A percentile compares a stretch with the other conserved stretches of the same genome.
Conservation (phyloP, 2,329 filamentous ascomycete genomes). For the Magnaporthiopsis rhizophila region DNA sequence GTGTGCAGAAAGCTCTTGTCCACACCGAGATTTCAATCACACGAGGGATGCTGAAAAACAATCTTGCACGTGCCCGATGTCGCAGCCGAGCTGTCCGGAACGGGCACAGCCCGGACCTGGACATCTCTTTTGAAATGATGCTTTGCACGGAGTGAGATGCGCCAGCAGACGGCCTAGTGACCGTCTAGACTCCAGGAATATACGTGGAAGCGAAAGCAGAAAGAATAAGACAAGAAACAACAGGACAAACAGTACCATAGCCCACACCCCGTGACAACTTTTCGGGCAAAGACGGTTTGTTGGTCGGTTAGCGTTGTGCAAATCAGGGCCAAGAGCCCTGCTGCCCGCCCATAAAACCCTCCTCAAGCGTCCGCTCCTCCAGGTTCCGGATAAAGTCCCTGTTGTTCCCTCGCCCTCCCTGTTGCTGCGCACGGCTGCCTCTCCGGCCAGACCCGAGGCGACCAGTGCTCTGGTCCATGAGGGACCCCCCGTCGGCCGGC, state of each 20-base stretch:
- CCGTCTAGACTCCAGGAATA: not conserved
- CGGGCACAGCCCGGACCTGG: not conserved
- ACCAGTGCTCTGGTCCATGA: conserved; percentile 47
- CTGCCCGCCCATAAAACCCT: conserved; percentile 67
- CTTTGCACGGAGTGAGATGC: not conserved
- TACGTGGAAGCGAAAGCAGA: not conserved
- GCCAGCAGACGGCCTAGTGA: not conserved
- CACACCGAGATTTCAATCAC: not conserved
- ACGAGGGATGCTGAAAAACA: not conserved
- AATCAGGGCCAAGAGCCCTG: conserved; percentile 61
- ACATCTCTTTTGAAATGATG: not conserved
- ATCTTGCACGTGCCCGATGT: not conserved
- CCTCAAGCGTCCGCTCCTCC: conserved; percentile 89
- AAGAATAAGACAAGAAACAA: not conserved
- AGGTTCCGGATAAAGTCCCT: conserved; percentile 91
- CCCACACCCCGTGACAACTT: not conserved
- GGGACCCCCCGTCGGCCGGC: conserved; percentile 70
- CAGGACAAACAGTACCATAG: not conserved
- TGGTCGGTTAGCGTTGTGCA: not conserved
- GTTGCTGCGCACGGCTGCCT: conserved; percentile 59
- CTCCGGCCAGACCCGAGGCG: conserved; percentile 53
- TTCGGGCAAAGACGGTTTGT: not conserved
- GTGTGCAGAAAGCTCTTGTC: not conserved
- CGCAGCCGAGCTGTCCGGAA: not conserved
- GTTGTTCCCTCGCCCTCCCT: conserved; percentile 50